A percentile compares a stretch with the other conserved stretches of the same genome.
These are phyloP conservation scores for Myxozyma monticola DNA, from an alignment of 805 yeast species.

Conservation along the genomic window DNA sequence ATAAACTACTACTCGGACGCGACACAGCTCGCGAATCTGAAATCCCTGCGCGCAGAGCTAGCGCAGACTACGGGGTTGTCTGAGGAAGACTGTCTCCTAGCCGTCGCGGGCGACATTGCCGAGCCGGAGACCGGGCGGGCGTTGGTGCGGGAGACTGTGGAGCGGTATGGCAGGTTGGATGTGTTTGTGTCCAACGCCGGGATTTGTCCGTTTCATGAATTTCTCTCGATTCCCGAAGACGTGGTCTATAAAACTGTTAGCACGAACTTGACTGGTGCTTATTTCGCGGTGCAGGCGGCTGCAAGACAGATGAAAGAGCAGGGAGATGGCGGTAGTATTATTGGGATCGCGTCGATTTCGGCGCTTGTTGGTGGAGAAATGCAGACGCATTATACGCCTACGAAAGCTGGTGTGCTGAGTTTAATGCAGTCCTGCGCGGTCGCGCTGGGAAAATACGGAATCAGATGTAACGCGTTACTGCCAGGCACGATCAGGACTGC, in stretches of 20 bases:
- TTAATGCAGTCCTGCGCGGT: slow-evolving; percentile 49
- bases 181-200: slow-evolving; percentile 50
- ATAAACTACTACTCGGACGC: slow-evolving; percentile 61
- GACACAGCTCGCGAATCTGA: slow-evolving; percentile 62
- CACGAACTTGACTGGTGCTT: slow-evolving; percentile 48
- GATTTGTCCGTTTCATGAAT: slow-evolving; percentile 46
- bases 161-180: slow-evolving; percentile 43
- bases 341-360: slow-evolving; percentile 47
- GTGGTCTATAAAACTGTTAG: slow-evolving; percentile 41
- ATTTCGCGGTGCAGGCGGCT: slow-evolving; percentile 50
- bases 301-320: slow-evolving; percentile 48
- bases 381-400: slow-evolving; percentile 51
- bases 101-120: slow-evolving; percentile 50
- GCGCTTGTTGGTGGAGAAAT: slow-evolving; percentile 50
- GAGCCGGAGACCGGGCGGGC: slow-evolving; percentile 42
- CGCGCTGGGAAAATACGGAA: slow-evolving; percentile 47
- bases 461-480: slow-evolving; percentile 48
- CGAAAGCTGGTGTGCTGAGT: slow-evolving; percentile 49
- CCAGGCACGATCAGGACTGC: slow-evolving; percentile 50
- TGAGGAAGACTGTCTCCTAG: slow-evolving; percentile 34
- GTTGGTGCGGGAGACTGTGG: slow-evolving; percentile 39
- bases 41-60: slow-evolving; percentile 51
- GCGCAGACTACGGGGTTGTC: slow-evolving; percentile 31
- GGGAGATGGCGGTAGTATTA: slow-evolving; percentile 51
- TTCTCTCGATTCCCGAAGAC: slow-evolving; percentile 46